phyloP scores from a whole-genome alignment of 169 alveolate genomes.

The Plasmodium sp. region DNA sequence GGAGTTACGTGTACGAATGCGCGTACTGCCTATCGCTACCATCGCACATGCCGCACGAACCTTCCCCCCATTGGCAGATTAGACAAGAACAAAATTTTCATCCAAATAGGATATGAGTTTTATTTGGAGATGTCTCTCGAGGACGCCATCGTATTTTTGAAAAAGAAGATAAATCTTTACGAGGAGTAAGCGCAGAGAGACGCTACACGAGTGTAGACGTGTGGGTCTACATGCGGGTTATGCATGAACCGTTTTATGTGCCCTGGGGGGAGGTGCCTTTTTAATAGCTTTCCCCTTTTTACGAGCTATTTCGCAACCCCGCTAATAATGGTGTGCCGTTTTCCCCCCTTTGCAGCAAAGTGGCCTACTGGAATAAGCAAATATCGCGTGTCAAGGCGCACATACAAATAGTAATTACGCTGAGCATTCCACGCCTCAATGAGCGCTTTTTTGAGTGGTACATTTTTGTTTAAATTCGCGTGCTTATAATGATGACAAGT shows the following conservation, averaged over 20 bases:
- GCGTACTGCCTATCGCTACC: neutral
- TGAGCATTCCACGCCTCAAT: neutral
- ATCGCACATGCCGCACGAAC: neutral
- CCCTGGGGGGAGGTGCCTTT: neutral
- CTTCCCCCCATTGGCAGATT: slow-evolving; percentile 13
- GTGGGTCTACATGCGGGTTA: neutral
- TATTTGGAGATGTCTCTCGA: slow-evolving; percentile 79
- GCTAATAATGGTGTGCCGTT: neutral
- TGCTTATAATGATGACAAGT: neutral
- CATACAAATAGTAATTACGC: slow-evolving; percentile 65
- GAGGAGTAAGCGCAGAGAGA: slow-evolving; percentile 62
- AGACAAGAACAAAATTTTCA: slow-evolving; percentile 72
- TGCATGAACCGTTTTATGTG: neutral
- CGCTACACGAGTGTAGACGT: neutral
- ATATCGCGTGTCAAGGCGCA: slow-evolving; percentile 61
- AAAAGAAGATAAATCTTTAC: slow-evolving; percentile 70
- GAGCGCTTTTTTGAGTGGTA: neutral
- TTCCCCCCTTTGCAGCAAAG: slow-evolving; percentile 24
- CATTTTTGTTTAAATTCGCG: neutral
- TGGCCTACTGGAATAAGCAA: slow-evolving; percentile 70
- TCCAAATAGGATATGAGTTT: slow-evolving; percentile 80
- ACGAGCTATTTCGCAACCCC: neutral
- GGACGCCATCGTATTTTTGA: slow-evolving; percentile 75
- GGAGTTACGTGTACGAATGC: neutral
- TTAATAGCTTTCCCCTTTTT: neutral